Evolutionary conservation across 768 basidiomycete species (phyloP).

Genomic region (Naganishia kalamii): DNA sequence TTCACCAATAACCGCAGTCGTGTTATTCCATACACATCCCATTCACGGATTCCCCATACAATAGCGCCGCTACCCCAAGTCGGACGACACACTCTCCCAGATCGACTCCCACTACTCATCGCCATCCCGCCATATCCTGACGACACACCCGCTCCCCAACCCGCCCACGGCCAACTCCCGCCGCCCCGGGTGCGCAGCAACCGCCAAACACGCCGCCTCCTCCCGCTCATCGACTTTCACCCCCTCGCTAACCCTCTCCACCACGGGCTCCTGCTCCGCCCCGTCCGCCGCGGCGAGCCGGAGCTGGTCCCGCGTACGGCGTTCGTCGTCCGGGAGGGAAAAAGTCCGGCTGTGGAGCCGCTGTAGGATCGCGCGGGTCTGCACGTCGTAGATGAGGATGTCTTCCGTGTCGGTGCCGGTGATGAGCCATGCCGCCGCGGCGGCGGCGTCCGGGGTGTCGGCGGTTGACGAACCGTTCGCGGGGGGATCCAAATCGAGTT

Average conservation of each 20-base stretch:
- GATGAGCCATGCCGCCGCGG: slow-evolving; percentile 55
- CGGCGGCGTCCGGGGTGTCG: neutral
- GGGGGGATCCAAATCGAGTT: neutral
- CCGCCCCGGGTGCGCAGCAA: slow-evolving; percentile 72
- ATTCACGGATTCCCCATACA: too few relatives aligned
- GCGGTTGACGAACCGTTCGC: neutral
- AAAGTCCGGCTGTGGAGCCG: slow-evolving; percentile 9
- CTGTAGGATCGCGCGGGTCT: slow-evolving; percentile 69
- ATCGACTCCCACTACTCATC: neutral
- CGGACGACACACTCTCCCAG: neutral
- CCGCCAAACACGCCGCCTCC: slow-evolving; percentile 50
- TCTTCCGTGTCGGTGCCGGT: slow-evolving; percentile 84
- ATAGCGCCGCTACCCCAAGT: too few relatives aligned
- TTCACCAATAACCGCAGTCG: too few relatives aligned
- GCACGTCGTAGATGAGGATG: slow-evolving; percentile 82
- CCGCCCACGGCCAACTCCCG: slow-evolving; percentile 79
- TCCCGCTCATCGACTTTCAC: neutral
- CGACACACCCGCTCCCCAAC: slow-evolving; percentile 79
- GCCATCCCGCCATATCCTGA: slow-evolving; percentile 62
- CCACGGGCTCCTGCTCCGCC: neutral
- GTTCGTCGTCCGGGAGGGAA: neutral
- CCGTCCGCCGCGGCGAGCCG: neutral
- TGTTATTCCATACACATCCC: too few relatives aligned
- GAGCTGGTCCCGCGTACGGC: neutral
- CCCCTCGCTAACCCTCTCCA: neutral